These are phyloP conservation scores for Diaporthe humulicola DNA, from an alignment of 2,329 filamentous ascomycete species.

Conservation along the genomic window DNA sequence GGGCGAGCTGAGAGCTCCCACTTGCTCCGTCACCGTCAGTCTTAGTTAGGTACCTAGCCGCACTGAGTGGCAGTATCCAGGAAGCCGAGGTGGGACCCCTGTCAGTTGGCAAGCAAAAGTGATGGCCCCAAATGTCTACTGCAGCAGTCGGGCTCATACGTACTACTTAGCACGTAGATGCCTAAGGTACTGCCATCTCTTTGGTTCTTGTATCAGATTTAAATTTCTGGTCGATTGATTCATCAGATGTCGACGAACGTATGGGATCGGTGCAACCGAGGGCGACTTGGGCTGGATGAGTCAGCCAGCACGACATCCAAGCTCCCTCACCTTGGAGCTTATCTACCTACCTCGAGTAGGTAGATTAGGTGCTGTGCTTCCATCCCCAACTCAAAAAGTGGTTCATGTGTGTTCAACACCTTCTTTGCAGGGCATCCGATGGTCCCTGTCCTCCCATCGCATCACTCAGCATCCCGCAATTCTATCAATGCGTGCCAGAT, in stretches of 20 bases:
- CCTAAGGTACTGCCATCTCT: no score
- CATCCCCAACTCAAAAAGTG: background rate
- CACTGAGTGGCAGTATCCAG: background rate
- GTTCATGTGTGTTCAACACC: no score
- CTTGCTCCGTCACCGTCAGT: conserved; percentile 17
- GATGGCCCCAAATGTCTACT: no score
- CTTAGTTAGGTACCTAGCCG: background rate
- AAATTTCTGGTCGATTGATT: no score
- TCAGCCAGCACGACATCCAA: background rate
- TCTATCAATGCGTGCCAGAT: background rate
- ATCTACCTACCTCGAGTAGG: background rate
- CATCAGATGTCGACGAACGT: no score
- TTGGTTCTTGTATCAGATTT: no score
- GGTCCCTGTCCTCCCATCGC: background rate
- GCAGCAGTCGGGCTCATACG: no score
- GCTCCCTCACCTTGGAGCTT: background rate
- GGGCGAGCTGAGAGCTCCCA: background rate
- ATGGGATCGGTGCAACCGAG: no score
- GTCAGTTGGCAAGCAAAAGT: no score
- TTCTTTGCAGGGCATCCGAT: background rate
- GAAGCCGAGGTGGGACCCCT: conserved; percentile 12
- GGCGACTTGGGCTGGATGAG: background rate
- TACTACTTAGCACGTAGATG: no score
- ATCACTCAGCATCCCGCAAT: background rate
- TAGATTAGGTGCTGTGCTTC: no score